Evolutionary conservation across 129 eudicot species (phyloP).

Genomic region (Flaveria robusta): DNA sequence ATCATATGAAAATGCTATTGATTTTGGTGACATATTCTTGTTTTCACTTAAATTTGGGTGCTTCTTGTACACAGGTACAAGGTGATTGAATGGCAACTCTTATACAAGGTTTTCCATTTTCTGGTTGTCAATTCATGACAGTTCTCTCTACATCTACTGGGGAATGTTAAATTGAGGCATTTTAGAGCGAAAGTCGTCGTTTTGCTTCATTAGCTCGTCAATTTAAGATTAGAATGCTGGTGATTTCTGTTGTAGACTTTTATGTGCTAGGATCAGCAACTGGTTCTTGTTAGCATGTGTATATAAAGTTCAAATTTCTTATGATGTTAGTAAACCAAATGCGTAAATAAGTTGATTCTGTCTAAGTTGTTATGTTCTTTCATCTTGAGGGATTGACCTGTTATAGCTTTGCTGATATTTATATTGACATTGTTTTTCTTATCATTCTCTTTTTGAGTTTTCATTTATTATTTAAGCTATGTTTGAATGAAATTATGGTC

Average conservation of each 20-base stretch:
- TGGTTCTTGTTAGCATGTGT: slow-evolving; percentile 16
- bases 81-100: slow-evolving; percentile 8
- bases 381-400: slow-evolving; percentile 4
- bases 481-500: neutral
- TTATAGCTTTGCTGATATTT: neutral
- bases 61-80: slow-evolving; percentile 24
- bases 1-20: slow-evolving; percentile 16
- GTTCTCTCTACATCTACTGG: neutral
- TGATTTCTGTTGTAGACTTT: slow-evolving; percentile 31
- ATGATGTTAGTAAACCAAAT: slow-evolving; percentile 15
- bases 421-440: neutral
- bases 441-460: neutral
- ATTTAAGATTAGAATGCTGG: slow-evolving; percentile 16
- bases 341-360: slow-evolving; percentile 9
- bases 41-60: slow-evolving; percentile 5
- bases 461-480: neutral
- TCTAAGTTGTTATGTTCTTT: neutral
- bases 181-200: slow-evolving; percentile 10
- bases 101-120: slow-evolving; percentile 6
- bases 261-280: neutral
- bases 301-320: slow-evolving; percentile 12
- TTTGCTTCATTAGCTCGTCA: neutral
- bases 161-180: neutral
- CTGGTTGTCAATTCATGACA: neutral
- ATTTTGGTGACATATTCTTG: neutral